A percentile compares a stretch with the other conserved stretches of the same genome.
Evolutionary conservation across 2,329 filamentous ascomycete species (phyloP).

Genomic region (Aspergillus piperis): DNA sequence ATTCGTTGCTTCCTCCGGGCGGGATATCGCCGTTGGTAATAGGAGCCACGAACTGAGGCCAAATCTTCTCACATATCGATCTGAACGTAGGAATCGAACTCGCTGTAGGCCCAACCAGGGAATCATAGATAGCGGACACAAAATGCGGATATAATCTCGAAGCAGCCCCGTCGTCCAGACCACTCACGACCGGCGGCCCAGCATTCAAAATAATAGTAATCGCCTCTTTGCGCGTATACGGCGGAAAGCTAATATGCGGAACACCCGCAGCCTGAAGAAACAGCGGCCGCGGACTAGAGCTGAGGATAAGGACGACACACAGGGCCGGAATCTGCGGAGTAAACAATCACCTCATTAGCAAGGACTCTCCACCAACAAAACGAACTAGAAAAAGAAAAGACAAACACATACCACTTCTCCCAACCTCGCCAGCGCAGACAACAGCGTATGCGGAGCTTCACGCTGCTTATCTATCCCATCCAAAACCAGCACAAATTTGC

Average conservation of each 20-base stretch:
- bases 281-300: constrained; percentile 64
- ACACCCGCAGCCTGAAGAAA: constrained; percentile 70
- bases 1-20: constrained; percentile 53
- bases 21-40: constrained; percentile 66
- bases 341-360: background rate
- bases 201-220: constrained; percentile 70
- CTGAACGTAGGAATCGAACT: constrained; percentile 75
- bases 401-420: constrained; percentile 69
- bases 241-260: constrained; percentile 77
- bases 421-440: constrained; percentile 78
- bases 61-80: constrained; percentile 71
- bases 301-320: constrained; percentile 75
- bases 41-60: constrained; percentile 81
- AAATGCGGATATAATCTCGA: constrained; percentile 63
- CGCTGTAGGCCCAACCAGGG: constrained; percentile 76
- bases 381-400: background rate
- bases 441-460: constrained; percentile 74
- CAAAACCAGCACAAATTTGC: constrained; percentile 76
- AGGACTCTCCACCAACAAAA: background rate
- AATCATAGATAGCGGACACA: constrained; percentile 81
- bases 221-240: constrained; percentile 80
- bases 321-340: constrained; percentile 70
- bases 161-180: constrained; percentile 29
- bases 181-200: constrained; percentile 44
- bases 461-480: constrained; percentile 84